Evolutionary conservation across 2,329 filamentous ascomycete species (phyloP).

Genomic region (Westerdykella sp.): DNA sequence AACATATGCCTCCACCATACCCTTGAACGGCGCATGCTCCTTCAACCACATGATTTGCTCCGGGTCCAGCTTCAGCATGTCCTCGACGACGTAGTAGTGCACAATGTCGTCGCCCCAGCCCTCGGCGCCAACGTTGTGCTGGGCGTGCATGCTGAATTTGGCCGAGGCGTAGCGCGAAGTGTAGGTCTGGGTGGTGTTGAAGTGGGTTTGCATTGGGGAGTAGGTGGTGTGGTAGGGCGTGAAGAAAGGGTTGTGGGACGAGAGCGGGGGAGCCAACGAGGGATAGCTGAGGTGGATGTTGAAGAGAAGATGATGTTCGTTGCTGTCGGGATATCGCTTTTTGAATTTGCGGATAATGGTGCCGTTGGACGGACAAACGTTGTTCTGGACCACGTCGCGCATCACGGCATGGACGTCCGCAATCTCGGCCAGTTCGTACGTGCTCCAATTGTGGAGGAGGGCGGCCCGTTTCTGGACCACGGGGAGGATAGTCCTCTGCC

Average conservation of each 20-base stretch:
- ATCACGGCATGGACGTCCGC: constrained; percentile 53
- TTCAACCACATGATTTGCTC: constrained; percentile 54
- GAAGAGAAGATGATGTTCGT: constrained; percentile 46
- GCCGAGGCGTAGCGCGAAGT: constrained; percentile 39
- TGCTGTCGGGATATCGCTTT: constrained; percentile 49
- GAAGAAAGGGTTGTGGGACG: constrained; percentile 27
- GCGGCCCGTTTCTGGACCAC: constrained; percentile 48
- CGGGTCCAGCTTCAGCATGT: constrained; percentile 59
- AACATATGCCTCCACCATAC: constrained; percentile 52
- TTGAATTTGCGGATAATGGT: constrained; percentile 54
- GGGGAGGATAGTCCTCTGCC: constrained; percentile 43
- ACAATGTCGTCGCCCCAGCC: constrained; percentile 60
- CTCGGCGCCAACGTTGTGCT: constrained; percentile 51
- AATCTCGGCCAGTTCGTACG: constrained; percentile 52
- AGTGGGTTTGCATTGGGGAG: constrained; percentile 30
- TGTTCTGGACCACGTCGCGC: constrained; percentile 50
- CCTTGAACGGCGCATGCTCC: constrained; percentile 51
- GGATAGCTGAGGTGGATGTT: constrained; percentile 49
- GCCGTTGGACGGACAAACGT: constrained; percentile 57
- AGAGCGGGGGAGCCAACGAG: constrained; percentile 13
- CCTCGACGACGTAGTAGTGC: constrained; percentile 59
- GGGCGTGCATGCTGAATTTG: constrained; percentile 44
- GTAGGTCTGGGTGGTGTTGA: constrained; percentile 29
- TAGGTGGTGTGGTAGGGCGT: constrained; percentile 14
- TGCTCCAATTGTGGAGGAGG: constrained; percentile 55